Evolutionary conservation across 83 land plant genomes (phyloP).

Genomic region (Larix sibirica): DNA sequence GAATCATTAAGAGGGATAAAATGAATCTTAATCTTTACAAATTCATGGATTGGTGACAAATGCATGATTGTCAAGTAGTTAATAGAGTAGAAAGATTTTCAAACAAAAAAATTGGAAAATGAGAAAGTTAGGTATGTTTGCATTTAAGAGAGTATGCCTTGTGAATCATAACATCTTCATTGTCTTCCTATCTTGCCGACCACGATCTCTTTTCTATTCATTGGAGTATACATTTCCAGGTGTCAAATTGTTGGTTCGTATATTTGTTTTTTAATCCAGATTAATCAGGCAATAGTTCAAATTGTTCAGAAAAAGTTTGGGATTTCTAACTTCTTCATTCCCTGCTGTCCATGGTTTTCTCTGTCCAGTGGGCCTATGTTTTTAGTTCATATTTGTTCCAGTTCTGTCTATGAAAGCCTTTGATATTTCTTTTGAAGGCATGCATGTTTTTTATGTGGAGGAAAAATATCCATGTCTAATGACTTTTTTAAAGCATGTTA

Average conservation of each 20-base stretch:
- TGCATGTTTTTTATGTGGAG: not conserved
- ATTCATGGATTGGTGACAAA: not conserved
- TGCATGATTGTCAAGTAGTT: not conserved
- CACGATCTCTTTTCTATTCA: not conserved
- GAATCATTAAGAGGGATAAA: too few relatives aligned
- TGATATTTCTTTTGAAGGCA: not conserved
- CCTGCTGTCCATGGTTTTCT: not conserved
- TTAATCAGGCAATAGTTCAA: not conserved
- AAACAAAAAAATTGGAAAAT: not conserved
- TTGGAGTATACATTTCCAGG: not conserved
- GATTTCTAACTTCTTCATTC: not conserved
- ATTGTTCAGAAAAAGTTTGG: not conserved
- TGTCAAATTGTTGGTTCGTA: not conserved
- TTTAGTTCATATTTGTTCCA: not conserved
- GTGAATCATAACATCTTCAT: not conserved
- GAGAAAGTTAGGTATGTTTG: not conserved
- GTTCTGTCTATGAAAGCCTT: not conserved
- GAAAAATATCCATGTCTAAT: not conserved
- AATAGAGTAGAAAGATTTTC: not conserved
- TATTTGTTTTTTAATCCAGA: not conserved
- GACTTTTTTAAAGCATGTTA: not conserved
- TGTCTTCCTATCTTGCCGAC: not conserved
- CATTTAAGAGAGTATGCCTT: not conserved
- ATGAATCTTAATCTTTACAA: too few relatives aligned
- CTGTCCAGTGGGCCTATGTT: not conserved